Base-by-base conservation (phyloP, 495 filamentous ascomycete species). In the Lentithecium fluviatile region DNA sequence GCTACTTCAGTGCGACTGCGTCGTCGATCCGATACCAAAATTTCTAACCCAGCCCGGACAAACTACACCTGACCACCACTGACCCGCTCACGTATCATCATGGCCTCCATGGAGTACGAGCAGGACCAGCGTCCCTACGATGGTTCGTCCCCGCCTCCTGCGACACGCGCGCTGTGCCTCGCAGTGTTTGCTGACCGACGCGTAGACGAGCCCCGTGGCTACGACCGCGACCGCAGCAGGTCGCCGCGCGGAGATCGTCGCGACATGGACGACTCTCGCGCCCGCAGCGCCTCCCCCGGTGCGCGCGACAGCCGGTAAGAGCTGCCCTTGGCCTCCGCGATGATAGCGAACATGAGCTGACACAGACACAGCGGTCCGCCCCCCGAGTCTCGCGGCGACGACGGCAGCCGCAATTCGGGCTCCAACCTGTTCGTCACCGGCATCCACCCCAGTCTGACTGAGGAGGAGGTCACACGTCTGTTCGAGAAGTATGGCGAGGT, bases 341-440 rank as follows among this genome's bases (percentile, higher is more conserved):
- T 10, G 13, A 29, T 2, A 10, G 20, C 17, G 21, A 21, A 12
- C 45, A 10, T 8, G 0, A 37, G 47, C 37, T 55, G 45, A 34
- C 34, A 20, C 0, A n/a, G 15, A 20, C 50, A 26, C 52, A 76
- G 78, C 52, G 75, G 74, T 62, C 75, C 71, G 52, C 76, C 75
- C 47, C 65, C 73, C 42, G 70, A 70, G 50, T 60, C 62, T 56
- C 62, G 80, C 63, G 88, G 88, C 50, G 88, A 93, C 60, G 89
- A 91, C 68, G 88, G 84, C 68, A 86, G 91, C 50, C 69, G 84
- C 66, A 98, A 97, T 76, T 85, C 91, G 56, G 94, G 94, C 68
- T 96, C 95, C 62, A 98, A 98, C 79, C 89, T 98, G 57, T 98
- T 98, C 73, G 94, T 98, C 57, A 98, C 95, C 68, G 94, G 94